A percentile compares a stretch with the other conserved stretches of the same genome.
phyloP scores from a whole-genome alignment of 164 flowering plant genomes.

The Umbilicus rupestris region DNA sequence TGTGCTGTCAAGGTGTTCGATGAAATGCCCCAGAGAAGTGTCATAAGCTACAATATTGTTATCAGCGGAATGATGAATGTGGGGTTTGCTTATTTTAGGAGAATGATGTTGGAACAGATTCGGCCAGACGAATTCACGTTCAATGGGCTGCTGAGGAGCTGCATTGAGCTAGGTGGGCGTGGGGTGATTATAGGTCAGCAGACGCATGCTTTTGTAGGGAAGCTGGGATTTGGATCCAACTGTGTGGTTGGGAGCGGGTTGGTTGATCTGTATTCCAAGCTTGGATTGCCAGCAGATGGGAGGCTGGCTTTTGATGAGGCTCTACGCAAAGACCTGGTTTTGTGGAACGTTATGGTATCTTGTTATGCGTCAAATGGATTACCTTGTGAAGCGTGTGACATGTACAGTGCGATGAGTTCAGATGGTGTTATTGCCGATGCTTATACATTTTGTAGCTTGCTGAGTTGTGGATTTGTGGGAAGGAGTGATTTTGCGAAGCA shows the following conservation, averaged over 20 bases:
- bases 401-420: slow-evolving; percentile 33
- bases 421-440: slow-evolving; percentile 37
- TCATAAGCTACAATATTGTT: slow-evolving; percentile 50
- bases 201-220: slow-evolving; percentile 37
- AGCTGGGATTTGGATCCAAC: slow-evolving; percentile 27
- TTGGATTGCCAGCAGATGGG: slow-evolving; percentile 36
- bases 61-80: slow-evolving; percentile 27
- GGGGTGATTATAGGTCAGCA: slow-evolving; percentile 27
- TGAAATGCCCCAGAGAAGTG: slow-evolving; percentile 45
- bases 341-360: slow-evolving; percentile 64
- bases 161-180: slow-evolving; percentile 19
- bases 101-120: slow-evolving; percentile 38
- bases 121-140: slow-evolving; percentile 39
- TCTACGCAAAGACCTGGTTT: slow-evolving; percentile 34
- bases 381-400: slow-evolving; percentile 25
- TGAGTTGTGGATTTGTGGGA: slow-evolving; percentile 27
- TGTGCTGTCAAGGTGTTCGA: slow-evolving; percentile 38
- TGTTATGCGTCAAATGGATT: slow-evolving; percentile 37
- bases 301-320: slow-evolving; percentile 33
- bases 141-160: slow-evolving; percentile 29
- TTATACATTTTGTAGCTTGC: slow-evolving; percentile 43
- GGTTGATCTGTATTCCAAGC: slow-evolving; percentile 45
- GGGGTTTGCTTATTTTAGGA: slow-evolving; percentile 35
- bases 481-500: slow-evolving; percentile 33
- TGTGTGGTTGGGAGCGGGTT: slow-evolving; percentile 35